phyloP scores from a whole-genome alignment of 2,329 filamentous ascomycete species.

The Beauveria rudraprayagi region DNA sequence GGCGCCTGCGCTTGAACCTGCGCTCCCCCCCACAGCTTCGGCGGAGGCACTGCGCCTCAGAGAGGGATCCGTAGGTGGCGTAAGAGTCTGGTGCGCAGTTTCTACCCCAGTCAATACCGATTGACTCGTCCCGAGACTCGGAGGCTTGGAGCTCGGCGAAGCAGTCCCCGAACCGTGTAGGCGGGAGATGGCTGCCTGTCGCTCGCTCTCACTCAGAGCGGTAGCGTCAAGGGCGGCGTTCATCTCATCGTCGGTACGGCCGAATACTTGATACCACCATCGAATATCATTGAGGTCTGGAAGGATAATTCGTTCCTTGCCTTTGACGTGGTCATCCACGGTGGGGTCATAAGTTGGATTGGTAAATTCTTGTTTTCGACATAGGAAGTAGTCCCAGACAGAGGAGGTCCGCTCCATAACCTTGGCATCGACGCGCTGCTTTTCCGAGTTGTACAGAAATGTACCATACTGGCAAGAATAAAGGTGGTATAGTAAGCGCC shows the following conservation, averaged over 20 bases:
- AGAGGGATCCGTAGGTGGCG: conserved; percentile 29
- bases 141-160: conserved; percentile 29
- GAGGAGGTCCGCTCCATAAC: conserved; percentile 68
- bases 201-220: conserved; percentile 39
- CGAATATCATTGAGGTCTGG: conserved; percentile 69
- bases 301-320: conserved; percentile 76
- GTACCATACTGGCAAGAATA: conserved; percentile 97
- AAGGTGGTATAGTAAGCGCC: conserved; percentile 82
- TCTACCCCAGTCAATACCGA: conserved; percentile 55
- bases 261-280: conserved; percentile 91
- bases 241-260: conserved; percentile 85
- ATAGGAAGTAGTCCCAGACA: conserved; percentile 94
- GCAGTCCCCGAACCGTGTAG: conserved; percentile 23
- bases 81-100: conserved; percentile 45
- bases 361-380: conserved; percentile 69
- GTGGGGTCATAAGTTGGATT: conserved; percentile 70
- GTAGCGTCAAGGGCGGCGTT: conserved; percentile 58
- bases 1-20: conserved; percentile 25
- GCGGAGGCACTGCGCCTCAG: conserved; percentile 38
- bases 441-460: conserved; percentile 92
- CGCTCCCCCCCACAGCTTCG: conserved; percentile 18
- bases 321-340: conserved; percentile 70
- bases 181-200: conserved; percentile 28
- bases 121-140: conserved; percentile 31
- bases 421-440: conserved; percentile 65